phyloP scores from a whole-genome alignment of 2,329 filamentous ascomycete genomes.

The Colletotrichum karsti region DNA sequence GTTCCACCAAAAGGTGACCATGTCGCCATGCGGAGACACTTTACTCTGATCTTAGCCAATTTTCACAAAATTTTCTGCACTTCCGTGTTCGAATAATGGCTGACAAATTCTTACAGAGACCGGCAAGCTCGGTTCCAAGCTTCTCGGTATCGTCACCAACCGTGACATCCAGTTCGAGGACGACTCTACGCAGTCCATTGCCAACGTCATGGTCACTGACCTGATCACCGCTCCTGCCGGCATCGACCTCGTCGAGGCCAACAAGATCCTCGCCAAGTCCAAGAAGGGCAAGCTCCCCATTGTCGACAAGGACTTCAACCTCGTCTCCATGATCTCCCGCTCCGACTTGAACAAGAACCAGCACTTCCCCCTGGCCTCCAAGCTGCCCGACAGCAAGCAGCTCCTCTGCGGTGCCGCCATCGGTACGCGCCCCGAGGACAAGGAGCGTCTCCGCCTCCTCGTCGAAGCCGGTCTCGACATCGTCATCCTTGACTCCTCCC shows the following conservation, averaged over 20 bases:
- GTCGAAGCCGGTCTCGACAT: slow-evolving; percentile 96
- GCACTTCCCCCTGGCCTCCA: slow-evolving; percentile 95
- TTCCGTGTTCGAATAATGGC: slow-evolving; percentile 32
- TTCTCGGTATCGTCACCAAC: slow-evolving; percentile 96
- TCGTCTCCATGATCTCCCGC: slow-evolving; percentile 90
- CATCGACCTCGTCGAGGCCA: slow-evolving; percentile 87
- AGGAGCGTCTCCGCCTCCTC: slow-evolving; percentile 83
- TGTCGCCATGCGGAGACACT: slow-evolving; percentile 81
- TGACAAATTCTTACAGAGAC: slow-evolving; percentile 70
- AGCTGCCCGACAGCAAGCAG: slow-evolving; percentile 97
- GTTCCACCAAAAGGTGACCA: slow-evolving; percentile 94
- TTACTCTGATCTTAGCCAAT: slow-evolving; percentile 41
- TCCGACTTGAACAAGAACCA: slow-evolving; percentile 99
- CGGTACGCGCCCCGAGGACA: slow-evolving; percentile 94
- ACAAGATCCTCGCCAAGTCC: slow-evolving; percentile 90
- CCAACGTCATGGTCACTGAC: slow-evolving; percentile 94
- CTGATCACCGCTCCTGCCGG: slow-evolving; percentile 88
- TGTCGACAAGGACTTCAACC: slow-evolving; percentile 82
- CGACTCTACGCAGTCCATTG: slow-evolving; percentile 75
- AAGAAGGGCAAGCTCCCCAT: slow-evolving; percentile 99
- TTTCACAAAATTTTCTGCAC: slow-evolving; percentile 17
- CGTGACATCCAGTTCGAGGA: slow-evolving; percentile 98
- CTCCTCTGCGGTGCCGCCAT: slow-evolving; percentile 95
- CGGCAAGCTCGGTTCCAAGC: slow-evolving; percentile 92
- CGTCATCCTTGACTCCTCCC: slow-evolving; percentile 93